Percentiles rank a stretch among this genome's conserved stretches.
phyloP scores from a whole-genome alignment of 2,329 filamentous ascomycete genomes.

The Gyromitra esculenta region DNA sequence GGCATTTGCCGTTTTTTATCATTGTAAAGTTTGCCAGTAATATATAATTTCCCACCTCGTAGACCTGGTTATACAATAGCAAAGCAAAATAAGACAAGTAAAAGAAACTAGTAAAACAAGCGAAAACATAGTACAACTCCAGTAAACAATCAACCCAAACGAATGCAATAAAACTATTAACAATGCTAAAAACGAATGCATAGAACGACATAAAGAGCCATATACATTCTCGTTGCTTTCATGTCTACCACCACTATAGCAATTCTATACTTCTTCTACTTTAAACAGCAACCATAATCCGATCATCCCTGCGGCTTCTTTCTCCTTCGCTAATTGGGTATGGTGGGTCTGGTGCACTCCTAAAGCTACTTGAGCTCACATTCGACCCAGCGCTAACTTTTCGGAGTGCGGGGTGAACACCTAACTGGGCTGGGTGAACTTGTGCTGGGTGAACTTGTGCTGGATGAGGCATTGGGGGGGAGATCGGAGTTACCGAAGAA shows the following conservation, averaged over 20 bases:
- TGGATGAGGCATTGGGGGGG: background rate
- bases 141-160: background rate
- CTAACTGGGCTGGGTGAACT: conserved; percentile 33
- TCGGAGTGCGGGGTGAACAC: conserved; percentile 41
- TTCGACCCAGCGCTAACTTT: conserved; percentile 35
- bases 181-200: conserved; percentile 3
- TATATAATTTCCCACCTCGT: background rate
- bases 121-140: conserved; percentile 8
- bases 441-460: conserved; percentile 19
- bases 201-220: background rate
- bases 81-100: background rate
- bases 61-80: background rate
- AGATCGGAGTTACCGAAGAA: background rate
- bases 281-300: conserved; percentile 29
- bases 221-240: background rate
- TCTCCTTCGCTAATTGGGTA: conserved; percentile 45
- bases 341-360: conserved; percentile 34
- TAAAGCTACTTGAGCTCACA: conserved; percentile 31
- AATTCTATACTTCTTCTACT: background rate
- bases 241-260: background rate
- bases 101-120: conserved; percentile 12
- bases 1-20: background rate
- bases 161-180: conserved; percentile 4
- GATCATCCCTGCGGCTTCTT: conserved; percentile 7
- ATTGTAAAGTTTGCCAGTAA: background rate